Evolutionary conservation across 306 rosid genomes (phyloP).

Genomic region (Malus orientalis): DNA sequence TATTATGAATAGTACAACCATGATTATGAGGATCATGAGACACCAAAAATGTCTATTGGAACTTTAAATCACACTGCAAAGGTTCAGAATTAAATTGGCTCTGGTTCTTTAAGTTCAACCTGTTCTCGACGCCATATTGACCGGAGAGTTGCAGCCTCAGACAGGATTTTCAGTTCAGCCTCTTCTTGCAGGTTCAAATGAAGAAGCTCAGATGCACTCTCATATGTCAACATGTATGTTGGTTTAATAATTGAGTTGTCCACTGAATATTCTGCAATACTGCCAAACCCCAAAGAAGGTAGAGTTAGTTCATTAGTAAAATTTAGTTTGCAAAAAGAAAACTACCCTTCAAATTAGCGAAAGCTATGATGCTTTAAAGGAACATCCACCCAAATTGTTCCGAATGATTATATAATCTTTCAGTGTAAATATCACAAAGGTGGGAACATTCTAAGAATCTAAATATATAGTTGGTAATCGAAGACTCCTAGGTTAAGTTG

Average conservation of each 20-base stretch:
- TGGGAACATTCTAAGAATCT: not conserved
- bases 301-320: constrained; percentile 2
- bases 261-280: constrained; percentile 90
- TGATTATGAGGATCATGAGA: not conserved
- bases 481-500: not conserved
- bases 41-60: not conserved
- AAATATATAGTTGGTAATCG: not conserved
- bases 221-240: constrained; percentile 94
- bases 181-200: constrained; percentile 84
- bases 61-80: not conserved
- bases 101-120: constrained; percentile 36
- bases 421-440: not conserved
- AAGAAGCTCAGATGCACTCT: constrained; percentile 92
- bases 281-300: constrained; percentile 23
- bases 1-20: constrained; percentile 2
- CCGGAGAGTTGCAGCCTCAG: constrained; percentile 84
- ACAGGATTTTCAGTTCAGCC: constrained; percentile 66
- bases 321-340: not conserved
- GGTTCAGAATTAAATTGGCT: not conserved
- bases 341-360: not conserved
- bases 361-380: not conserved
- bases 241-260: constrained; percentile 82
- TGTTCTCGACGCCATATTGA: constrained; percentile 76
- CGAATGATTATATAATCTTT: not conserved
- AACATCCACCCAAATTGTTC: not conserved